These are phyloP conservation scores for Ceratobasidium sp. DNA, from an alignment of 1,284 basidiomycete species.

Conservation along the genomic window DNA sequence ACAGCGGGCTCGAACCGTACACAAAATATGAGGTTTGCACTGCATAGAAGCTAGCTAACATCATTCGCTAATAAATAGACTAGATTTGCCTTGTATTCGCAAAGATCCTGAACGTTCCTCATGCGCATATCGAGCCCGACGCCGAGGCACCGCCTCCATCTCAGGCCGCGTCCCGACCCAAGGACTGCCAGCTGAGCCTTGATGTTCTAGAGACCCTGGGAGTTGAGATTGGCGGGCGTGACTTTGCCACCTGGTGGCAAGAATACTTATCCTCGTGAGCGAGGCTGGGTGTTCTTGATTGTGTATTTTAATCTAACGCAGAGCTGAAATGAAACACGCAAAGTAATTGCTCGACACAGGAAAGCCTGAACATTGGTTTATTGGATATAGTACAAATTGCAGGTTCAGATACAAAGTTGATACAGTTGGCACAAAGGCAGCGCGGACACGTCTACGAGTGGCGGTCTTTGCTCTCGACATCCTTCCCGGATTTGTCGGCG, in stretches of 20 bases:
- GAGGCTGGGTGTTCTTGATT: background rate
- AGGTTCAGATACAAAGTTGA: background rate
- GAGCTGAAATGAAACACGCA: background rate
- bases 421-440: background rate
- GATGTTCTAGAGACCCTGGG: slow-evolving; percentile 62
- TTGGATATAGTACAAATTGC: slow-evolving; percentile 11
- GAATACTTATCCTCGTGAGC: slow-evolving; percentile 19
- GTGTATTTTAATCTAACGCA: background rate
- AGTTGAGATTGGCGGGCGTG: slow-evolving; percentile 71
- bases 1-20: slow-evolving; percentile 75
- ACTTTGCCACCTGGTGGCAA: slow-evolving; percentile 82
- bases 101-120: slow-evolving; percentile 69
- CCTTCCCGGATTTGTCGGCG: background rate
- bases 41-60: background rate
- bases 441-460: background rate
- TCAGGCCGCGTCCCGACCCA: slow-evolving; percentile 73
- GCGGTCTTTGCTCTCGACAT: slow-evolving; percentile 9
- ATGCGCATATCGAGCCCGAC: slow-evolving; percentile 73
- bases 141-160: slow-evolving; percentile 62
- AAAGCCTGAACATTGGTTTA: background rate
- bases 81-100: slow-evolving; percentile 78
- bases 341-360: background rate
- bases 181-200: slow-evolving; percentile 68
- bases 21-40: slow-evolving; percentile 75
- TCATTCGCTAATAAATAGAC: background rate